Base-by-base conservation (phyloP, 768 basidiomycete genomes). In the Tylopilus plumbeoviolaceoides region DNA sequence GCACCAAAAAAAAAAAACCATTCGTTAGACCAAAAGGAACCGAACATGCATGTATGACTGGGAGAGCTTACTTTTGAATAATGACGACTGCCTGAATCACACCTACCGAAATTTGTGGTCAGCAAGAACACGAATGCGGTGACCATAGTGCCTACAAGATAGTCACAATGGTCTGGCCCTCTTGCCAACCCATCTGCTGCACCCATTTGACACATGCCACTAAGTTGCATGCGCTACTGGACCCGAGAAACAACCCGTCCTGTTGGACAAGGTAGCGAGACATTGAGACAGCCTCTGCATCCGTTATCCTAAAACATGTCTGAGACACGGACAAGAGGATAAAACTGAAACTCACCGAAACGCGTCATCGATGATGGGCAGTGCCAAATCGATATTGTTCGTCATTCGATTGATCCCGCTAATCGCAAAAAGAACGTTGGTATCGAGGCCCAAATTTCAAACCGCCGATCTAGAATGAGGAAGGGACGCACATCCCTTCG, bases 321-420 rank as follows among this genome's bases (percentile, higher is more conserved):
- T 18, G 4, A 42, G 31, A 27, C 18, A 30, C 30, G 28, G 1
- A 31, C 39, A 12, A 10, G 17, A 36, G 12, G 9, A 36, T 8
- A 12, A 11, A 15, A 46, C 4, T 11, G n/a, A 33, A 9, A 60
- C 68, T 46, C 58, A 88, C 91, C 91, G 81, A 67, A 93, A 89
- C 0, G 91, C 92, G 61, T 98, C 91, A 62, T 95, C 86, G 47
- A 98, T 84, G 57, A 91, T 78, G 5, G 88, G 84, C 11, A 95
- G 70, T 1, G 88, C 95, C 35, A 93, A 73, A 49, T 89, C 82
- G 60, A 99, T 84, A 66, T 99, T 99, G 57, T 85, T 83, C 8
- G 95, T 98, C 58, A 95, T 69, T 50, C 97, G 77, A 70, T 98
- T 98, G 72, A 98, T 90, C 15, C 94, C 95, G 42, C 94, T 95